These are phyloP conservation scores for Quercus aquifolioides DNA, from an alignment of 306 rosid species.

Conservation along the genomic window DNA sequence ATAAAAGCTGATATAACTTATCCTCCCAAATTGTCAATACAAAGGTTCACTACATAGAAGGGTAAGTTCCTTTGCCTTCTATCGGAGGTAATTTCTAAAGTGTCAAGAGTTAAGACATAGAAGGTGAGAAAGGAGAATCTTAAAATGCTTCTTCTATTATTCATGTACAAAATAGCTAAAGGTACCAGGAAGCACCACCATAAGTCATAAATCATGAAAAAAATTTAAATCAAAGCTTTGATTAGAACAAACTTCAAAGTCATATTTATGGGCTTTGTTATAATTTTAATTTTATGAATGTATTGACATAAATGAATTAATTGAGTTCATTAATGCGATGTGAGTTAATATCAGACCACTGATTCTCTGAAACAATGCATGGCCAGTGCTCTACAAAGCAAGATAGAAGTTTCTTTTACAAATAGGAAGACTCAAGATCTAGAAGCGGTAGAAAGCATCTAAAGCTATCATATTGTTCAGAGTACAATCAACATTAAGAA, in stretches of 20 bases:
- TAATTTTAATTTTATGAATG: too few relatives aligned
- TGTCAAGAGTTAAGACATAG: too few relatives aligned
- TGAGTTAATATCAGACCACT: too few relatives aligned
- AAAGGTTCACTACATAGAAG: too few relatives aligned
- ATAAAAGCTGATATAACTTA: too few relatives aligned
- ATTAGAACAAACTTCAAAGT: neutral
- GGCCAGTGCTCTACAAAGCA: neutral
- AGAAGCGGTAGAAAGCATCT: neutral
- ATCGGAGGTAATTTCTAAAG: too few relatives aligned
- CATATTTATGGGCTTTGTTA: neutral
- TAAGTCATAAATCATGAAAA: neutral
- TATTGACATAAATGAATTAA: too few relatives aligned
- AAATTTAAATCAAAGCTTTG: neutral
- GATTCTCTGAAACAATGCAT: neutral
- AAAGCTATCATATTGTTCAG: neutral
- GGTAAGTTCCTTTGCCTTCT: too few relatives aligned
- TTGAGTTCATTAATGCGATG: too few relatives aligned
- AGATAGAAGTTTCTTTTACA: neutral
- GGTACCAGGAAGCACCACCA: neutral
- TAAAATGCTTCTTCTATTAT: neutral
- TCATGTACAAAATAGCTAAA: neutral
- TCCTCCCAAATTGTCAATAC: too few relatives aligned
- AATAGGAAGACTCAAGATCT: neutral
- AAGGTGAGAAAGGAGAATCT: too few relatives aligned
- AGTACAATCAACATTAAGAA: neutral